Base-by-base conservation (phyloP, 1,284 basidiomycete species). In the Thelephora terrestris region DNA sequence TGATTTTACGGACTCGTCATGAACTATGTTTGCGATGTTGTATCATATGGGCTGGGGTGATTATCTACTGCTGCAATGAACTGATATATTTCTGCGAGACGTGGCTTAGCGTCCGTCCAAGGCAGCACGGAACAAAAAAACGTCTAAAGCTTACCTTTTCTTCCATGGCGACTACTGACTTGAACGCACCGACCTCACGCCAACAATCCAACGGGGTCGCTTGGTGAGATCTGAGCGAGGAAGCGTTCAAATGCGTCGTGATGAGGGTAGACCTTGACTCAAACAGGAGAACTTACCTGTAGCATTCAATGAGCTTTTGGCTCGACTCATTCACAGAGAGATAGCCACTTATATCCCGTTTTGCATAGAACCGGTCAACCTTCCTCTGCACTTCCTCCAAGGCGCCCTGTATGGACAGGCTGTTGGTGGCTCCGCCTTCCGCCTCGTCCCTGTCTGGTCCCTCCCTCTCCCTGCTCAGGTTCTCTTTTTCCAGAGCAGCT, bases 151-250 rank as follows among this genome's bases (percentile, higher is more conserved):
- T 54, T 50, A 77, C 78, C 62, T 74, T 69, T 63, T 92, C 89
- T 57, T 86, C 69, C 46, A 72, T 65, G 10, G 74, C 72, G 16
- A 91, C 84, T 1, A 83, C 76, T 27, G 69, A 59, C 59, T 82
- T 90, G 69, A 92, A 92, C 18, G 71, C 72, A n/a, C 67, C 64
- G 4, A 89, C 85, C 58, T 89, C 77, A 52, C 70, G 72, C 82
- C 81, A 88, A 64, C 89, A 92, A 55, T 91, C 77, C 38, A 92
- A 64, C 20, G 87, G 71, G 5, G 71, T 76, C 0, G 67, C 65
- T 5, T 69, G 62, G 58, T 89, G 75, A 52, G 70, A 68, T 59
- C 88, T 91, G 47, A 17, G 47, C 27, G 18, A 37, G n/a, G 17
- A 32, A 44, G 29, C 12, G 12, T 32, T 10, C 4, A 10, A 32